These are phyloP conservation scores for Darksidea phi DNA, from an alignment of 495 filamentous ascomycete genomes.

Conservation along the genomic window DNA sequence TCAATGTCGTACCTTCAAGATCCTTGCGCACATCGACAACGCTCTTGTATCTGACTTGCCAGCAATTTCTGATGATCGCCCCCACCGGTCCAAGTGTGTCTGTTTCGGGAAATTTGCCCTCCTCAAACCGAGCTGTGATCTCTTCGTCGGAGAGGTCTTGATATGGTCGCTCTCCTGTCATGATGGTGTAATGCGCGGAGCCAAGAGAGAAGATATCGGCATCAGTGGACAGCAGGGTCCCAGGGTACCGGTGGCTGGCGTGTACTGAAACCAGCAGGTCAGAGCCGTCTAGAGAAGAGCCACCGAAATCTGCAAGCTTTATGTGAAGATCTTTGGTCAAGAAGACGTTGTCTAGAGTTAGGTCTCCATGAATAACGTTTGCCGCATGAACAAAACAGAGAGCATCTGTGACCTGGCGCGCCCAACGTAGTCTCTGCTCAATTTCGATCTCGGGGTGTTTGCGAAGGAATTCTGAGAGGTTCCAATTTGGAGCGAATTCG, in stretches of 20 bases:
- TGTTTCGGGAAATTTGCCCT: conserved; percentile 16
- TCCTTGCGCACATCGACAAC: conserved; percentile 14
- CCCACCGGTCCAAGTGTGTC: conserved; percentile 6
- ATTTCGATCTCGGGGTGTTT: conserved; percentile 2
- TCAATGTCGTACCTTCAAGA: conserved; percentile 12
- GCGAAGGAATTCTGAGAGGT: conserved; percentile 3
- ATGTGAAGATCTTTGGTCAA: conserved; percentile 33
- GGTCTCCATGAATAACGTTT: conserved; percentile 33
- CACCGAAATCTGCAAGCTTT: conserved; percentile 40
- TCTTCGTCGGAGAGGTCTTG: conserved; percentile 35
- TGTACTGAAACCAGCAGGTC: conserved; percentile 28
- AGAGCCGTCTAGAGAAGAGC: conserved; percentile 39
- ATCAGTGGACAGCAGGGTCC: conserved; percentile 8
- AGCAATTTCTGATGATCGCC: conserved; percentile 21
- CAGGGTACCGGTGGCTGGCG: conserved; percentile 17
- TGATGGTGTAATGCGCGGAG: conserved; percentile 39
- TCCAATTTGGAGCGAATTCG: conserved; percentile 9
- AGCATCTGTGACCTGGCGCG: conserved; percentile 12
- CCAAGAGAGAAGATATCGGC: conserved; percentile 41
- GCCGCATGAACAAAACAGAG: conserved; percentile 17
- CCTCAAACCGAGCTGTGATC: conserved; percentile 16
- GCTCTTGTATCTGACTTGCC: conserved; percentile 15
- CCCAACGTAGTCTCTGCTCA: conserved; percentile 16
- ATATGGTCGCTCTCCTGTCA: conserved; percentile 38
- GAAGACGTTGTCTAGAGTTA: conserved; percentile 36